Percentiles rank a stretch among this genome's conserved stretches.
phyloP scores from a whole-genome alignment of 2,329 filamentous ascomycete genomes.

The Cadophora sp. region DNA sequence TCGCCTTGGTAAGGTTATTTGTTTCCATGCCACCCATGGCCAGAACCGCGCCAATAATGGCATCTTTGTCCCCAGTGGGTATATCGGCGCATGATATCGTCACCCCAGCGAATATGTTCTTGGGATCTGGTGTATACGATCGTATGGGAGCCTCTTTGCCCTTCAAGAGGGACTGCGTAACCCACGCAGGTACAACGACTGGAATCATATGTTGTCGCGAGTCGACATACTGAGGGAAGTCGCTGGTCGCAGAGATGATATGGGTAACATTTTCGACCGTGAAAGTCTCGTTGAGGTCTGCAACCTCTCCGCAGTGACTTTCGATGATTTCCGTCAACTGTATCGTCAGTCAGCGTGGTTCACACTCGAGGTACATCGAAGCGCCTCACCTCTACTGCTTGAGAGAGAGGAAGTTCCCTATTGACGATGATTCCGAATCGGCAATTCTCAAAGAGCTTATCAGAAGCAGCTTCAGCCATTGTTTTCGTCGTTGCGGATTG shows the following conservation, averaged over 20 bases:
- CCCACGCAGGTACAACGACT: conserved; percentile 84
- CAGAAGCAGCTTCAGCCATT: conserved; percentile 28
- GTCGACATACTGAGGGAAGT: conserved; percentile 86
- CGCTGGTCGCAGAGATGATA: conserved; percentile 78
- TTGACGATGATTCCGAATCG: conserved; percentile 40
- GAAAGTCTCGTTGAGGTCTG: conserved; percentile 46
- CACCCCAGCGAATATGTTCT: conserved; percentile 87
- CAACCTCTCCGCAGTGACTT: conserved; percentile 46
- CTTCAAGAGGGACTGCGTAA: conserved; percentile 72
- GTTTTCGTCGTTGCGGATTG: neutral
- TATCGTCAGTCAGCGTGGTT: neutral
- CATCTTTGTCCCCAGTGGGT: conserved; percentile 85
- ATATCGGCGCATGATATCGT: conserved; percentile 84
- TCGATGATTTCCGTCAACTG: conserved; percentile 39
- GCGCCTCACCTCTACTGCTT: conserved; percentile 35
- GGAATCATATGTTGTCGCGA: conserved; percentile 80
- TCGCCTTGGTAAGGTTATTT: conserved; percentile 71
- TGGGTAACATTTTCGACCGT: conserved; percentile 60
- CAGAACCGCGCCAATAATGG: conserved; percentile 86
- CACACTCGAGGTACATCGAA: neutral
- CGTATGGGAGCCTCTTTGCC: conserved; percentile 78
- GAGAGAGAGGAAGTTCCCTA: conserved; percentile 31
- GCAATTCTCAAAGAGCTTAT: conserved; percentile 38
- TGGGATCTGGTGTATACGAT: conserved; percentile 88
- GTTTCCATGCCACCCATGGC: conserved; percentile 88